Base-by-base conservation (phyloP, 192 early-diverging fungal genomes). In the Coemansia sp. region DNA sequence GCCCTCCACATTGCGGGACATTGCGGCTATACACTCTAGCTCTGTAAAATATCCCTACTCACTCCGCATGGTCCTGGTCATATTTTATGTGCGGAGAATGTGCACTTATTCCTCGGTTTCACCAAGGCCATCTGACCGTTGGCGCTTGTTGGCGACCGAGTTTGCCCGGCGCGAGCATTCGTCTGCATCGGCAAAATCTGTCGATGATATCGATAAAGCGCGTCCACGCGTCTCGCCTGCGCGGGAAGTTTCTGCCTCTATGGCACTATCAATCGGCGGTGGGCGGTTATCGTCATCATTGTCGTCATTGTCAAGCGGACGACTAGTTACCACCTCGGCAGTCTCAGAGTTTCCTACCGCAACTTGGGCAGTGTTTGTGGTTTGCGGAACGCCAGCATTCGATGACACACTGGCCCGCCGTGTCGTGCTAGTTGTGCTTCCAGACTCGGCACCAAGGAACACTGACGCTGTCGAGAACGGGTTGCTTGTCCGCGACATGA, bases 371-470 rank as follows among this genome's bases (percentile, higher is more conserved):
- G 0, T 44, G 18, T 46, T 56, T 21, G 56, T 48, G 25, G 12
- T 50, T 2, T 26, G 47, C 8, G 58, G 28, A 47, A 28, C 47
- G 23, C 48, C 61, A 10, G 67, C 37, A 24, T 38, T 67, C 7
- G 60, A 67, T 7, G 65, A 48, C 49, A 60, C 48, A 18, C 64
- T 67, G 15, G 71, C 47, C 11, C 60, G 59, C 26, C 60, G 56
- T 15, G 60, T 58, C 6, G 71, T 66, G 55, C 37, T 62, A 14
- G 63, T 53, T 15, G 70, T 72, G 58, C 59, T 72, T 8, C 59
- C 70, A 40, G 70, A 31, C 48, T 72, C 70, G 15, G 58, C 59
- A 23, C 70, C 70, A 25, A 72, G 40, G 28, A 72, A 66, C 18
- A 72, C 34, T 5, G 64, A 61, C 3, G 64, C 58, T 15, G 64